Evolutionary conservation across 1,284 basidiomycete species (phyloP).

Genomic region (Mycosarcoma mackinlayi): DNA sequence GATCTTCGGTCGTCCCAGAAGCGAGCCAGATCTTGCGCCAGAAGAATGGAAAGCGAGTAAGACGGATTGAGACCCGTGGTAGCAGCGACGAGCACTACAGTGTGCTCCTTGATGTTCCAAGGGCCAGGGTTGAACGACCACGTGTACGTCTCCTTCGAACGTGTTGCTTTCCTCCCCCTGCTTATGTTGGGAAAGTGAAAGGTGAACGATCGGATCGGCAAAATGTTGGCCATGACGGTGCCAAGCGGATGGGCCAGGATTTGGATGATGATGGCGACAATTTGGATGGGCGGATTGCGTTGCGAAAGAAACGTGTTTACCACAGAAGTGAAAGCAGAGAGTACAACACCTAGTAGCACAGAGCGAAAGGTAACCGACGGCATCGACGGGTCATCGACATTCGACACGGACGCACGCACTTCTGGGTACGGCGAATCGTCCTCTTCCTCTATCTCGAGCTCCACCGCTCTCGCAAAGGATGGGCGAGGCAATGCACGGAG

Average conservation of each 20-base stretch:
- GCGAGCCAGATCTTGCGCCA: conserved; percentile 64
- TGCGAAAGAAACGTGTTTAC: conserved; percentile 60
- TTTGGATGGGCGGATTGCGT: conserved; percentile 57
- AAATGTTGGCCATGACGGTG: conserved; percentile 36
- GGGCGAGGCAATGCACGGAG: conserved; percentile 13
- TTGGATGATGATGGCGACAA: conserved; percentile 53
- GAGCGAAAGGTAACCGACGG: conserved; percentile 61
- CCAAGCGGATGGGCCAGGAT: conserved; percentile 58
- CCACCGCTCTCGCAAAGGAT: conserved; percentile 19
- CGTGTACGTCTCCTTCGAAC: conserved; percentile 2
- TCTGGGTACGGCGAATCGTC: conserved; percentile 63
- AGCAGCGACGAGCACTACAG: conserved; percentile 48
- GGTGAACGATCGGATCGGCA: conserved; percentile 45
- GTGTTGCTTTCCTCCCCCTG: not conserved
- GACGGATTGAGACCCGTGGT: conserved; percentile 44
- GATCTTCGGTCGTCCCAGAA: conserved; percentile 69
- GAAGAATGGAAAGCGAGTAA: conserved; percentile 74
- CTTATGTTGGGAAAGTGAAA: conserved; percentile 15
- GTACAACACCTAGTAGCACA: conserved; percentile 50
- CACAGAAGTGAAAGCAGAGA: conserved; percentile 52
- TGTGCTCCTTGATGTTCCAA: conserved; percentile 65
- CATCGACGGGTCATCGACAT: conserved; percentile 61
- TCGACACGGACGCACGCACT: conserved; percentile 62
- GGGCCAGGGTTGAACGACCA: conserved; percentile 60
- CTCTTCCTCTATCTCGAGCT: conserved; percentile 47